phyloP scores from a whole-genome alignment of 1,139 yeast genomes.

The Candida tropicalis region DNA sequence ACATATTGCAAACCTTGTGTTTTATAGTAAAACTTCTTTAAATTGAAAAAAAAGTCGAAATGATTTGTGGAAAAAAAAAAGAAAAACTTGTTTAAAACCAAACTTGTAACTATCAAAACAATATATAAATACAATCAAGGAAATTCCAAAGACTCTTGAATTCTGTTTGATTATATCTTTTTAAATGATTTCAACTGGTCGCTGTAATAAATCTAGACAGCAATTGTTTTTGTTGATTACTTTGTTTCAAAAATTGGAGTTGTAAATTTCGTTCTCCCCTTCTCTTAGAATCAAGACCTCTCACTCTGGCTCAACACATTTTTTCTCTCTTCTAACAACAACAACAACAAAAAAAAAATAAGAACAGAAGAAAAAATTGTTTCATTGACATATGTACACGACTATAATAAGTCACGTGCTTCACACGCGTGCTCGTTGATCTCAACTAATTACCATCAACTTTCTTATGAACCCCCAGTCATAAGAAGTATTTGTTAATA shows the following conservation, averaged over 20 bases:
- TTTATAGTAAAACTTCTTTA: background rate
- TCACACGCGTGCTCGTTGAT: no score
- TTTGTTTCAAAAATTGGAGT: background rate
- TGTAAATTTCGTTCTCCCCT: background rate
- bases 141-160: no score
- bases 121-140: no score
- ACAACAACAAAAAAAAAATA: background rate
- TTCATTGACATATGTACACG: background rate
- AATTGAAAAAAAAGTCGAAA: background rate
- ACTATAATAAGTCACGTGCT: background rate
- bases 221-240: no score
- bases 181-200: background rate
- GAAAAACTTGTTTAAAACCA: conserved; percentile 1
- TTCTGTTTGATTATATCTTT: background rate
- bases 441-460: no score
- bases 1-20: conserved; percentile 11
- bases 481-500: no score
- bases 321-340: background rate
- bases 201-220: no score
- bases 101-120: no score
- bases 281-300: background rate
- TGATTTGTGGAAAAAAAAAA: background rate
- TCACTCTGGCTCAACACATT: background rate
- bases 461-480: no score
- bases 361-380: background rate